These are phyloP conservation scores for Chrysoporthe austroafricana DNA, from an alignment of 2,329 filamentous ascomycete species.

Conservation along the genomic window DNA sequence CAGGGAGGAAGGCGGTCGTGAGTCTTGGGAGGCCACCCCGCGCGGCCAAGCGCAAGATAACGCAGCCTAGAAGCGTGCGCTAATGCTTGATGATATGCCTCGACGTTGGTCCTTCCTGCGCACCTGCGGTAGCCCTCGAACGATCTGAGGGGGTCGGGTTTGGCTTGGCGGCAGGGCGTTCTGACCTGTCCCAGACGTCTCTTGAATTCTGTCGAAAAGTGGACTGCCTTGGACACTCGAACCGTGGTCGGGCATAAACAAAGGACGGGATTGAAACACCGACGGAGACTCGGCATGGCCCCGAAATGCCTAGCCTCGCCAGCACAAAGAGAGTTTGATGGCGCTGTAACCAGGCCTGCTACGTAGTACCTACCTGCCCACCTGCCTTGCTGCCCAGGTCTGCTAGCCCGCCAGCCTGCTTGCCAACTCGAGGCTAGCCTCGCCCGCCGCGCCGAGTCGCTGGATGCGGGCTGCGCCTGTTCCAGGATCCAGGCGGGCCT, in stretches of 20 bases:
- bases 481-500: neutral
- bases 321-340: slow-evolving; percentile 7
- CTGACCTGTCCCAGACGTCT: neutral
- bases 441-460: neutral
- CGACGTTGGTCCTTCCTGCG: neutral
- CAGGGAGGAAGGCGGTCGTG: slow-evolving; percentile 31
- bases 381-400: neutral
- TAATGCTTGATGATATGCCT: neutral
- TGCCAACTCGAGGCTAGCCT: neutral
- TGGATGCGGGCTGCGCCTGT: neutral
- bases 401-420: neutral
- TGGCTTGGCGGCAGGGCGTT: slow-evolving; percentile 8
- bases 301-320: slow-evolving; percentile 14
- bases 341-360: too few relatives aligned
- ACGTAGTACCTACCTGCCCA: neutral
- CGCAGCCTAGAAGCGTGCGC: neutral
- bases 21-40: slow-evolving; percentile 16
- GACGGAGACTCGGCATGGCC: slow-evolving; percentile 5
- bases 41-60: neutral
- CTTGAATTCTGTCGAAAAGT: neutral
- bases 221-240: neutral
- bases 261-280: slow-evolving; percentile 14
- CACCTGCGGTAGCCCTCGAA: neutral
- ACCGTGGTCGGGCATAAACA: slow-evolving; percentile 10
- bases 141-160: neutral